Evolutionary conservation across 805 yeast genomes (phyloP).

Genomic region (Candida sithepensis): DNA sequence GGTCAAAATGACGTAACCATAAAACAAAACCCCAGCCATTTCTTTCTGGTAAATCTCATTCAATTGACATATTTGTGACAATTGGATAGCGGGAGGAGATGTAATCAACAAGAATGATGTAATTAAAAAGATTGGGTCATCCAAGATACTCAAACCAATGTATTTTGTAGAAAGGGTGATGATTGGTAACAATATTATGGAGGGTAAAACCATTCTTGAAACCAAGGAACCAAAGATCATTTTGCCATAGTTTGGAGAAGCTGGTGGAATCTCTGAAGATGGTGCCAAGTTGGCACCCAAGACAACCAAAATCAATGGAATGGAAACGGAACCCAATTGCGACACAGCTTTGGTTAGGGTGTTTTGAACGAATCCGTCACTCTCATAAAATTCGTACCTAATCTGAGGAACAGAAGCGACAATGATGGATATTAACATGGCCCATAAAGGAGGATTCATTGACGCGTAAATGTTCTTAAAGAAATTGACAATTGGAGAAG

Average conservation of each 20-base stretch:
- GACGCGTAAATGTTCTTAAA: slow-evolving; percentile 15
- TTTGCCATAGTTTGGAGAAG: slow-evolving; percentile 57
- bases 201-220: slow-evolving; percentile 77
- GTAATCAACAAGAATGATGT: slow-evolving; percentile 73
- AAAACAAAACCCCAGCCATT: slow-evolving; percentile 77
- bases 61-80: slow-evolving; percentile 76
- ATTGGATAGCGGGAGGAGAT: slow-evolving; percentile 81
- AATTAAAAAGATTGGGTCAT: slow-evolving; percentile 76
- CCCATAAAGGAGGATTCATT: slow-evolving; percentile 82
- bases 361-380: slow-evolving; percentile 59
- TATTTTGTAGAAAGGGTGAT: slow-evolving; percentile 63
- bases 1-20: slow-evolving; percentile 77
- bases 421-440: slow-evolving; percentile 65
- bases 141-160: slow-evolving; percentile 62
- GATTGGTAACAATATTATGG: slow-evolving; percentile 61
- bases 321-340: slow-evolving; percentile 70
- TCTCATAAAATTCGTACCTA: slow-evolving; percentile 53
- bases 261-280: slow-evolving; percentile 61
- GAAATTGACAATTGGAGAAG: not conserved
- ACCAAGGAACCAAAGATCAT: slow-evolving; percentile 66
- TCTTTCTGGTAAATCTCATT: slow-evolving; percentile 74
- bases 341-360: slow-evolving; percentile 61
- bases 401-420: slow-evolving; percentile 65
- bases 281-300: slow-evolving; percentile 79
- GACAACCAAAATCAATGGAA: slow-evolving; percentile 72